Percentiles rank a stretch among this genome's conserved stretches.
These are phyloP conservation scores for Jimgerdemannia lactiflua DNA, from an alignment of 192 early-diverging fungal species.

Conservation along the genomic window DNA sequence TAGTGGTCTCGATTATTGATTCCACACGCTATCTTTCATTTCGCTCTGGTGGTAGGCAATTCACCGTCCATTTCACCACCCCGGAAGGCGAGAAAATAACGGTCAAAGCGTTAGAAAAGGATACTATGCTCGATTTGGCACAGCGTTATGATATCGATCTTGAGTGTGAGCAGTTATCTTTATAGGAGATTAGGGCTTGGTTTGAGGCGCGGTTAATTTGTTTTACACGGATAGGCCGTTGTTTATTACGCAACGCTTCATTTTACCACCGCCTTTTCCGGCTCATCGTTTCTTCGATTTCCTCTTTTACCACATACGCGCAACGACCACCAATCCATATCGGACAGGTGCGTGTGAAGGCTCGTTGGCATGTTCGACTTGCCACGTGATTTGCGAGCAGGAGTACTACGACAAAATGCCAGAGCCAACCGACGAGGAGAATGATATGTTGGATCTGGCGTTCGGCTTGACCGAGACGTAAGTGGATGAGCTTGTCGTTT, in stretches of 20 bases:
- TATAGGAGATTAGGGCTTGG: not conserved
- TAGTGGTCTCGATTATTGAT: not conserved
- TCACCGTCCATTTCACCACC: conserved; percentile 81
- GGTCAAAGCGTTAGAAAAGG: conserved; percentile 78
- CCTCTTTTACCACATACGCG: not conserved
- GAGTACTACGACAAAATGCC: conserved; percentile 81
- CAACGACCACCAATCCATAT: not conserved
- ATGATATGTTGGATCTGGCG: conserved; percentile 97
- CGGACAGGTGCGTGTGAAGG: conserved; percentile 86
- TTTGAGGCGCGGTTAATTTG: not conserved
- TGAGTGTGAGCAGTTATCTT: conserved; percentile 61
- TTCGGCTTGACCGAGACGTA: conserved; percentile 96
- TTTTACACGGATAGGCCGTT: not conserved
- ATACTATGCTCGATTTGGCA: conserved; percentile 89
- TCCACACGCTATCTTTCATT: not conserved
- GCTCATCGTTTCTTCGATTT: no score
- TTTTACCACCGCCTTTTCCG: no score
- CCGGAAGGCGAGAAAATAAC: conserved; percentile 75
- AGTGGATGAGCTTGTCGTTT: conserved; percentile 17
- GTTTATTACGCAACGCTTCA: no score
- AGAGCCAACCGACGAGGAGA: conserved; percentile 96
- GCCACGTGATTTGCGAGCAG: conserved; percentile 88
- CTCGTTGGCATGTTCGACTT: conserved; percentile 92
- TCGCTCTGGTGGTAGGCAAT: conserved; percentile 17
- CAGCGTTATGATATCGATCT: conserved; percentile 90